Evolutionary conservation across 2,329 filamentous ascomycete genomes (phyloP), one percentile per base, ranked within the genome.

Genomic region (Cadophora malorum): DNA sequence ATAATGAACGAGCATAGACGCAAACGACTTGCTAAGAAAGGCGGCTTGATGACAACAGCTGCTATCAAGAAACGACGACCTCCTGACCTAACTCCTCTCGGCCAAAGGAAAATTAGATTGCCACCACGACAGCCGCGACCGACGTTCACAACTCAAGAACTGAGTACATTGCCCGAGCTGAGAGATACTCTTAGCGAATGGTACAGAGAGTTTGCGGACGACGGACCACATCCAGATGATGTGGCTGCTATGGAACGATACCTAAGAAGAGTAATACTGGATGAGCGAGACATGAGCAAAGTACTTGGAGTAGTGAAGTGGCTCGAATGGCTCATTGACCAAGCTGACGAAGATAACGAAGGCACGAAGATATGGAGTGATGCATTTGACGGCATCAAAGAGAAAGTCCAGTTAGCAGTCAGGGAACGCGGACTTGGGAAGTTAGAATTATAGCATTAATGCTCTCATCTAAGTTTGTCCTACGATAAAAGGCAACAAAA

Each of bases 191-290:
- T 97, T 16, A 86, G 83, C 65, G 87, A 87, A 4, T 99, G 96
- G 96, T 86, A 93, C 71, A 77, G 81, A 2, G 88, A 90, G 69
- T 97, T 95, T 69, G 81, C 79, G 45, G 83, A 83, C 5, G 90
- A 94, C 3, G 93, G 92, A 0, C 96, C 96, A 1, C 94, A 96
- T 78, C 80, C 80, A 0, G 88, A 91, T 67, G 96, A 99, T 79
- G 90, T 95, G 0, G 85, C 84, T 50, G 89, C 94, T 47, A 83
- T 98, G 69, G 87, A 85, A 64, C 86, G 83, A 74, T 98, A 97
- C 78, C 79, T 98, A 35, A 82, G 78, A 5, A 85, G 85, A 31
- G 92, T 98, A 0, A 85, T 97, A 0, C 69, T 81, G 0, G 90
- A 95, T 67, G 96, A 98, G 79, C 83, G 85, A 67, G 90, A 97